Evolutionary conservation across 768 basidiomycete species (phyloP).

Genomic region (Boletus subcaerulescens): DNA sequence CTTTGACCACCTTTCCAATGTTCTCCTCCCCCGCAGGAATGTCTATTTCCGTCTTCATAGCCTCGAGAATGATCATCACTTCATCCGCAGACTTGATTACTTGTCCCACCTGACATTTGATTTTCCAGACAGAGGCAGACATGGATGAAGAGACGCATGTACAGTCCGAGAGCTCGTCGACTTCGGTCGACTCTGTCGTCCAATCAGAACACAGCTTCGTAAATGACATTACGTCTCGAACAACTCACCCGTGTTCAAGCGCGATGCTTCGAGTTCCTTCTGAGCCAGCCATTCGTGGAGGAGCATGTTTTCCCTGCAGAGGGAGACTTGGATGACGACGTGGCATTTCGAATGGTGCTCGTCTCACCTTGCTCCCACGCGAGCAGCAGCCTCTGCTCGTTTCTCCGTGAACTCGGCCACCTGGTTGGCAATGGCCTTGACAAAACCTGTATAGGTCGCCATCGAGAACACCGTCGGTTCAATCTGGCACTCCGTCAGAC

Average conservation of each 20-base stretch:
- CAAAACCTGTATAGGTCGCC: constrained; percentile 43
- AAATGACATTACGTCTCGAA: neutral
- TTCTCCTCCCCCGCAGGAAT: constrained; percentile 44
- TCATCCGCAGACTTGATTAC: constrained; percentile 39
- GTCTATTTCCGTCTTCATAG: constrained; percentile 65
- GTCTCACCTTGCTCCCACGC: constrained; percentile 42
- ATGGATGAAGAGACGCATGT: constrained; percentile 34
- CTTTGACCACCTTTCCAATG: constrained; percentile 42
- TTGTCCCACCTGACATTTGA: constrained; percentile 43
- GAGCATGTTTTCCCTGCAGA: constrained; percentile 39
- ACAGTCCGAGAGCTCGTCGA: constrained; percentile 1
- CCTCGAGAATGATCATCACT: constrained; percentile 51
- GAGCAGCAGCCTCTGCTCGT: constrained; percentile 35
- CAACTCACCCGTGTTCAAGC: constrained; percentile 1
- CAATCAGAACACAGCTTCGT: neutral
- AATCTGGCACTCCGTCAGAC: constrained; percentile 35
- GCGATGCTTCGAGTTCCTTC: constrained; percentile 17
- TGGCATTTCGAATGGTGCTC: neutral
- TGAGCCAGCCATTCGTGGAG: constrained; percentile 43
- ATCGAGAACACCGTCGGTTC: constrained; percentile 54
- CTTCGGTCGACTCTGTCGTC: neutral
- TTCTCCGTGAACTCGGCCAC: constrained; percentile 38
- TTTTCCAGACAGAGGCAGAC: constrained; percentile 50
- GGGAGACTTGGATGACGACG: neutral
- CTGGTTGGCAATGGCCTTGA: constrained; percentile 41